Evolutionary conservation across 257 asterid genomes (phyloP).

Genomic region (Euphrasia confusa): DNA sequence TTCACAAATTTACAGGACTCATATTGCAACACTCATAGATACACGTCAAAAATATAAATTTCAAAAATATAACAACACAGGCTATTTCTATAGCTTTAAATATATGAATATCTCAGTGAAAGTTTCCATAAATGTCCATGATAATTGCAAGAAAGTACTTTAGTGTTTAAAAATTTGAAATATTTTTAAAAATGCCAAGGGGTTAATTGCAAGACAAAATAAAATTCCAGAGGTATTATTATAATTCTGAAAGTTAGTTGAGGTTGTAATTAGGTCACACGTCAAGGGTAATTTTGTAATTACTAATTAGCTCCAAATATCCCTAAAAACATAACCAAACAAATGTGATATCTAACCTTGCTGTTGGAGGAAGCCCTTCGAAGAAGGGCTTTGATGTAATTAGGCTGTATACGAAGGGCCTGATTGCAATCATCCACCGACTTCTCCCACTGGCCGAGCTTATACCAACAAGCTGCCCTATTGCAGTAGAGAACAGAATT

Average conservation of each 20-base stretch:
- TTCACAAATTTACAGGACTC: neutral
- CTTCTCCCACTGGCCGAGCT: constrained; percentile 67
- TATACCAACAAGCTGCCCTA: constrained; percentile 93
- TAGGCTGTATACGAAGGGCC: constrained; percentile 78
- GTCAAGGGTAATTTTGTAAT: no score
- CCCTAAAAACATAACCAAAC: neutral
- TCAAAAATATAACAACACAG: neutral
- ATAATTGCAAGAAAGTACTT: no score
- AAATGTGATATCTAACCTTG: constrained; percentile 45
- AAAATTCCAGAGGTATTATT: no score
- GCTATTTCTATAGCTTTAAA: neutral
- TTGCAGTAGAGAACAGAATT: constrained; percentile 84
- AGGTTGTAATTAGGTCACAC: no score
- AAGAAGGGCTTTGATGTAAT: constrained; percentile 72
- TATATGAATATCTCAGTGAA: no score
- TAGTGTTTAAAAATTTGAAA: neutral
- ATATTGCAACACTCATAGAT: neutral
- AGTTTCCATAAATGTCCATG: no score
- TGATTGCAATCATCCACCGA: constrained; percentile 78
- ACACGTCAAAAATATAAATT: neutral
- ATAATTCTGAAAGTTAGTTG: no score
- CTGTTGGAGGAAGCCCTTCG: constrained; percentile 75
- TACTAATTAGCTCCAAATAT: no score
- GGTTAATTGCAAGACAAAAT: no score
- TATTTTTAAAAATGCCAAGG: no score